Evolutionary conservation across 768 basidiomycete species (phyloP).

Genomic region (Lactifluus pinguis): DNA sequence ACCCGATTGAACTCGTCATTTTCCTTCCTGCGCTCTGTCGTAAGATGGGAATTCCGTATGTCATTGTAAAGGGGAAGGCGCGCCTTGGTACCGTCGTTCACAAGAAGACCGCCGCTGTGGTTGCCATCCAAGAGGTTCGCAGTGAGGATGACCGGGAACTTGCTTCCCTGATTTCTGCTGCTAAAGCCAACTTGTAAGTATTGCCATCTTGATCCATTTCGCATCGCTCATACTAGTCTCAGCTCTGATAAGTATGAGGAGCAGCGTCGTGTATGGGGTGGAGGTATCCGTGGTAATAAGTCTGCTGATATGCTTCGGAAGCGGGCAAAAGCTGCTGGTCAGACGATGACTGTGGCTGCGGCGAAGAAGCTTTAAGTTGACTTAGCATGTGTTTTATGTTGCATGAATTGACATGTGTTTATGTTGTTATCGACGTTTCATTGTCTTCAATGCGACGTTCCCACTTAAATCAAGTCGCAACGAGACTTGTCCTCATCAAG

Average conservation of each 20-base stretch:
- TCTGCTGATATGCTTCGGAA: slow-evolving; percentile 88
- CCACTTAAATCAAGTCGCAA: too few relatives aligned
- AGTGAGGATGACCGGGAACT: slow-evolving; percentile 92
- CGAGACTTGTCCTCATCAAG: too few relatives aligned
- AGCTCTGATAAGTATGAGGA: slow-evolving; percentile 90
- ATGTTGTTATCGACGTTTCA: background rate
- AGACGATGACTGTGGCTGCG: slow-evolving; percentile 43
- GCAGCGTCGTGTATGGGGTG: slow-evolving; percentile 87
- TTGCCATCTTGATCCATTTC: background rate
- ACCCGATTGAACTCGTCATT: slow-evolving; percentile 98
- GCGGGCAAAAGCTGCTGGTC: slow-evolving; percentile 87
- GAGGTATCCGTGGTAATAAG: slow-evolving; percentile 92
- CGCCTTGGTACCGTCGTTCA: slow-evolving; percentile 96
- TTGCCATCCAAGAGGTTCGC: slow-evolving; percentile 89
- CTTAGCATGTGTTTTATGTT: background rate
- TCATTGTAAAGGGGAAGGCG: slow-evolving; percentile 97
- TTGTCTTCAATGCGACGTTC: too few relatives aligned
- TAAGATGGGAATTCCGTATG: slow-evolving; percentile 99
- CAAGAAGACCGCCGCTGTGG: slow-evolving; percentile 94
- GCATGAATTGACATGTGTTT: background rate
- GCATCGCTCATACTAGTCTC: background rate
- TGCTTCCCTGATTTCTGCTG: slow-evolving; percentile 82
- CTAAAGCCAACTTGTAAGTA: slow-evolving; percentile 93
- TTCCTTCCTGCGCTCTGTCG: slow-evolving; percentile 97
- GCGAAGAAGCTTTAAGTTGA: slow-evolving; percentile 56